Evolutionary conservation across 2,329 filamentous ascomycete genomes (phyloP).

Genomic region (Malbranchea cinnamomea): DNA sequence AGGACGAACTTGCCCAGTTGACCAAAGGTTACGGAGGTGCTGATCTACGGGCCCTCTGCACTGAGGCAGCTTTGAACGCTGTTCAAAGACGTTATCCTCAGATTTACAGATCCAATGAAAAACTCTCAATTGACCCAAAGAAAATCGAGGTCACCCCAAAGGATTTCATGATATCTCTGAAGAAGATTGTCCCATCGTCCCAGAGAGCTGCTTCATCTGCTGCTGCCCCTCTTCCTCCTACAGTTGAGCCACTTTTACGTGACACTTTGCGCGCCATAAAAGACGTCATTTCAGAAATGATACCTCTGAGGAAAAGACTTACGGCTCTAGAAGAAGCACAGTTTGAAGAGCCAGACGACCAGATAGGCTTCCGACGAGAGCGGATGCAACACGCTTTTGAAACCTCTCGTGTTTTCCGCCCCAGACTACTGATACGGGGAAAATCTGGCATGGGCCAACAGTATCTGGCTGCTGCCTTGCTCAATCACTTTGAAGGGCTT

Average conservation of each 20-base stretch:
- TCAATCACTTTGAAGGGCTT: constrained; percentile 84
- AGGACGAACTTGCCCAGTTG: constrained; percentile 62
- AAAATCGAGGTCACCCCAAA: constrained; percentile 79
- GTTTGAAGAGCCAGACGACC: constrained; percentile 70
- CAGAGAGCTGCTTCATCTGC: constrained; percentile 77
- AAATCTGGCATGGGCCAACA: constrained; percentile 80
- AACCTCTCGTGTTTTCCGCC: constrained; percentile 71
- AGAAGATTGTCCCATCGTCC: constrained; percentile 91
- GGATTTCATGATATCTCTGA: constrained; percentile 93
- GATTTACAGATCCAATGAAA: constrained; percentile 82
- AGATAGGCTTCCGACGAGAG: constrained; percentile 74
- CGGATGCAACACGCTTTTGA: constrained; percentile 68
- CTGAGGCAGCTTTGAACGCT: constrained; percentile 86
- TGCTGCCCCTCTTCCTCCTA: constrained; percentile 63
- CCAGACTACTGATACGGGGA: constrained; percentile 73
- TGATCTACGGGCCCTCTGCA: constrained; percentile 84
- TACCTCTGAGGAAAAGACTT: constrained; percentile 72
- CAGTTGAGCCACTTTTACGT: constrained; percentile 67
- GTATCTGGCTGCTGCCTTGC: constrained; percentile 69
- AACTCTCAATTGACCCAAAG: constrained; percentile 71
- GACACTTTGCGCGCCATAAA: constrained; percentile 57
- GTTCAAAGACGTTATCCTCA: constrained; percentile 93
- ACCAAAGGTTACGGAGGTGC: constrained; percentile 97
- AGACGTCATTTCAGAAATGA: constrained; percentile 52
- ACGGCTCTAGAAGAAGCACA: constrained; percentile 90